Evolutionary conservation across 495 filamentous ascomycete genomes (phyloP).

Genomic region (Neurospora sublineolata): DNA sequence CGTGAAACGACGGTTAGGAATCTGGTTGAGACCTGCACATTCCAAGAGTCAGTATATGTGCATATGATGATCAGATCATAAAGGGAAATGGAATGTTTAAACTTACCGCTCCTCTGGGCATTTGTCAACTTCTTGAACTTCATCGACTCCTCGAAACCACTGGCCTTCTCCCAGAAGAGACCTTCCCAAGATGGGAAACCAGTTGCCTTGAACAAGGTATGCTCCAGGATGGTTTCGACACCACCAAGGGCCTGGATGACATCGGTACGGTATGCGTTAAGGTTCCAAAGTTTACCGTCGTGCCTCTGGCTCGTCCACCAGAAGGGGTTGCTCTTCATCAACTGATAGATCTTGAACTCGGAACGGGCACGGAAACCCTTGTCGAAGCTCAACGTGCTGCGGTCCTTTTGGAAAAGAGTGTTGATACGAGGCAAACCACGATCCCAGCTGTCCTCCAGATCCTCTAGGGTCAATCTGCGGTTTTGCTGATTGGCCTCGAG

Average conservation of each 20-base stretch:
- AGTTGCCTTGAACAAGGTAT: conserved; percentile 96
- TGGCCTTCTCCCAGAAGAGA: conserved; percentile 92
- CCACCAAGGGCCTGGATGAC: conserved; percentile 97
- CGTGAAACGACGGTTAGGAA: conserved; percentile 98
- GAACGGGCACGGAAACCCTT: conserved; percentile 94
- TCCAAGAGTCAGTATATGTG: neutral
- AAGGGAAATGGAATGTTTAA: neutral
- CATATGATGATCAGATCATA: neutral
- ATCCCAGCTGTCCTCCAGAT: conserved; percentile 98
- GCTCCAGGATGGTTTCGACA: conserved; percentile 99
- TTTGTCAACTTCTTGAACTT: conserved; percentile 99
- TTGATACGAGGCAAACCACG: conserved; percentile 97
- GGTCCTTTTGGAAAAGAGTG: conserved; percentile 97
- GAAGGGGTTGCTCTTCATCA: conserved; percentile 99
- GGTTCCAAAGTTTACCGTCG: conserved; percentile 96
- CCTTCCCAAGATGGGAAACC: conserved; percentile 99
- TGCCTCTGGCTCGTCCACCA: conserved; percentile 99
- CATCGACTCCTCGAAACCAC: conserved; percentile 43
- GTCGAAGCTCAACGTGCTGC: conserved; percentile 95
- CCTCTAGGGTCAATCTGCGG: conserved; percentile 84
- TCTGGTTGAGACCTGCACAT: conserved; percentile 67
- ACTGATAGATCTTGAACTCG: conserved; percentile 96
- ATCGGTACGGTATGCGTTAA: conserved; percentile 96
- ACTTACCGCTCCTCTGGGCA: conserved; percentile 74
- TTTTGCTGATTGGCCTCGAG: conserved; percentile 97